Conservation (phyloP, 805 yeast species). For the Lipomyces orientalis region DNA sequence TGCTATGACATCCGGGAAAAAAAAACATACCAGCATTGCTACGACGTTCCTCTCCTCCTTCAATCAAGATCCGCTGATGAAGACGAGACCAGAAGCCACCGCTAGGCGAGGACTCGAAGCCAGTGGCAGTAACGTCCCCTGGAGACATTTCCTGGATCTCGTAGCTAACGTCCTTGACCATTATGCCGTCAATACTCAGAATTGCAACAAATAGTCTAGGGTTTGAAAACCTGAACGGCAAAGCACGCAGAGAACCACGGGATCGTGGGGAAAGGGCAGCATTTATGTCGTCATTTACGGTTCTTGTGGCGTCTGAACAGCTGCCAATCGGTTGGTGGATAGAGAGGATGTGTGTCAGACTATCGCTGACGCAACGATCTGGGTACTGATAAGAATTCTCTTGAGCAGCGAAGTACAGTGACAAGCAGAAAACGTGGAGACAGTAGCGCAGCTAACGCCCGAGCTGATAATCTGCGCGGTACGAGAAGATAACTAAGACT, state of each 20-base stretch:
- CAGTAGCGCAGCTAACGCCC: too few species aligned
- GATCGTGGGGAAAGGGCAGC: not conserved
- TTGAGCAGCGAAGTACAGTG: too few species aligned
- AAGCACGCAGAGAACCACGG: not conserved
- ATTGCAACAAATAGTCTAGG: not conserved
- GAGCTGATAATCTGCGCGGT: too few species aligned
- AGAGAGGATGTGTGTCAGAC: not conserved
- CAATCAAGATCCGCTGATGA: conserved; percentile 18
- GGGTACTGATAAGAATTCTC: too few species aligned
- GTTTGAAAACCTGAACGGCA: not conserved
- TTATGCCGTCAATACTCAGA: not conserved
- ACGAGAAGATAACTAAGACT: too few species aligned
- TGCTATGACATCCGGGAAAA: not conserved
- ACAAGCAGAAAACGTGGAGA: too few species aligned
- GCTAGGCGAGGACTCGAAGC: conserved; percentile 2
- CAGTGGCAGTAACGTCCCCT: conserved; percentile 4
- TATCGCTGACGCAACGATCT: too few species aligned
- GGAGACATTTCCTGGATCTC: conserved; percentile 3
- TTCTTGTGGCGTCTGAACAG: too few species aligned
- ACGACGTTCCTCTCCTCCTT: conserved; percentile 17
- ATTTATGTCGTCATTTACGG: not conserved
- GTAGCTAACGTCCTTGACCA: conserved; percentile 6
- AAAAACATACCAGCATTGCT: conserved; percentile 15
- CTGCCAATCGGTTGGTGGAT: too few species aligned
- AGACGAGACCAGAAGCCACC: conserved; percentile 21